phyloP scores from a whole-genome alignment of 1,284 basidiomycete genomes.

The Heterobasidion occidentale region DNA sequence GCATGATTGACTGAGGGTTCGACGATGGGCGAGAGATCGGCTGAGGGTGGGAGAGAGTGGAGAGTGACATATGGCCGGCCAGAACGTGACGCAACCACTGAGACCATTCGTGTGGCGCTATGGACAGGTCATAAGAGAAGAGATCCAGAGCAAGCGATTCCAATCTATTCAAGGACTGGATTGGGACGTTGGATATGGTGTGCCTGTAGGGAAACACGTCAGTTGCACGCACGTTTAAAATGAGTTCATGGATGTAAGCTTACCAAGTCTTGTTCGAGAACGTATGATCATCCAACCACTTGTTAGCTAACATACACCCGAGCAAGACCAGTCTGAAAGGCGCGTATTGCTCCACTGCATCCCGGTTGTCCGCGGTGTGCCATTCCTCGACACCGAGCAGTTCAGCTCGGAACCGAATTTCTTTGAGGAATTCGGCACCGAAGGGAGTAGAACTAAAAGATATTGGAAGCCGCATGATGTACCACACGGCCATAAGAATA shows the following conservation, averaged over 20 bases:
- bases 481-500: conserved; percentile 76
- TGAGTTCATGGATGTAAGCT: conserved; percentile 16
- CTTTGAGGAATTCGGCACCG: conserved; percentile 47
- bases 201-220: conserved; percentile 41
- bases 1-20: conserved; percentile 59
- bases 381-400: conserved; percentile 52
- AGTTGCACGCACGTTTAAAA: not conserved
- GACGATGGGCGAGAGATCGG: conserved; percentile 72
- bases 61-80: conserved; percentile 54
- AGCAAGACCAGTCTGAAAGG: conserved; percentile 71
- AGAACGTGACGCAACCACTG: conserved; percentile 60
- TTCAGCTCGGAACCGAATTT: conserved; percentile 52
- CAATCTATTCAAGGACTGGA: conserved; percentile 58
- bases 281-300: conserved; percentile 90
- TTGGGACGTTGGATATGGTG: conserved; percentile 65
- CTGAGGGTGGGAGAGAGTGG: conserved; percentile 51
- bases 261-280: conserved; percentile 92
- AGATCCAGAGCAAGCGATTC: conserved; percentile 65
- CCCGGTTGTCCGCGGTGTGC: conserved; percentile 36
- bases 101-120: conserved; percentile 55
- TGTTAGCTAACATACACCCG: conserved; percentile 86
- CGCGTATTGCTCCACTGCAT: conserved; percentile 45
- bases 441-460: conserved; percentile 38
- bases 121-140: conserved; percentile 60
- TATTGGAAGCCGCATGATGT: conserved; percentile 74